Evolutionary conservation across 129 eudicot species (phyloP).

Genomic region (Chrysanthemum seticuspe): DNA sequence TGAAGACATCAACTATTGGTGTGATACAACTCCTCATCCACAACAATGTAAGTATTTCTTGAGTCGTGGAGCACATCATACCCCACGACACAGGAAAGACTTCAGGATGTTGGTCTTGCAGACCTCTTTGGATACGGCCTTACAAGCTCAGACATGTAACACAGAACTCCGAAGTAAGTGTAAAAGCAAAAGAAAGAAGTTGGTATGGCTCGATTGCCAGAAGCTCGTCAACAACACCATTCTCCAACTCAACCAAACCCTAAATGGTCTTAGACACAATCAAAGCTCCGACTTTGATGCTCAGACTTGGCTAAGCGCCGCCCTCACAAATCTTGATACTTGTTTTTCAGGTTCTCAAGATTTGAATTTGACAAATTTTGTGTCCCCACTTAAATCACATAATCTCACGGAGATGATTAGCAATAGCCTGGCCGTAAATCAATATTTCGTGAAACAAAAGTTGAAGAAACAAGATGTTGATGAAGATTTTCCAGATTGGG

Average conservation of each 20-base stretch:
- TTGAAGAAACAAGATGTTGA: constrained; percentile 21
- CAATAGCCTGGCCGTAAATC: constrained; percentile 54
- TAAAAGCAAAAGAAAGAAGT: constrained; percentile 43
- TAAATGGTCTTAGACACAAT: constrained; percentile 35
- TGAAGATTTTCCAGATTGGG: constrained; percentile 47
- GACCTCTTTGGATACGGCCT: constrained; percentile 49
- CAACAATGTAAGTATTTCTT: constrained; percentile 57
- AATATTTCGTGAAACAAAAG: constrained; percentile 36
- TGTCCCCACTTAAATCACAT: constrained; percentile 50
- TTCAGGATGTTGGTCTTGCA: constrained; percentile 43
- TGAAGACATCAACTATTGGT: constrained; percentile 54
- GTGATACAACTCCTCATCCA: constrained; percentile 70
- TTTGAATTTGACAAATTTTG: constrained; percentile 39
- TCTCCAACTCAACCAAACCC: constrained; percentile 53
- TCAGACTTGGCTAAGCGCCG: constrained; percentile 81
- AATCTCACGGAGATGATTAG: constrained; percentile 52
- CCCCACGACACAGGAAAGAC: constrained; percentile 49
- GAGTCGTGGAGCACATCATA: constrained; percentile 30
- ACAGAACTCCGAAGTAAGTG: constrained; percentile 46
- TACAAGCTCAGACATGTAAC: constrained; percentile 31
- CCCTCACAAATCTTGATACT: constrained; percentile 73
- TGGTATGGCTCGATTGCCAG: constrained; percentile 66
- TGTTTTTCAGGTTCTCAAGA: constrained; percentile 65
- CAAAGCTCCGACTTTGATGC: constrained; percentile 53
- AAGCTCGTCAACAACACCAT: constrained; percentile 49